Evolutionary conservation across 192 early-diverging fungal species (phyloP), one percentile per base, ranked within the genome.

Genomic region (Geosiphon pyriformis): DNA sequence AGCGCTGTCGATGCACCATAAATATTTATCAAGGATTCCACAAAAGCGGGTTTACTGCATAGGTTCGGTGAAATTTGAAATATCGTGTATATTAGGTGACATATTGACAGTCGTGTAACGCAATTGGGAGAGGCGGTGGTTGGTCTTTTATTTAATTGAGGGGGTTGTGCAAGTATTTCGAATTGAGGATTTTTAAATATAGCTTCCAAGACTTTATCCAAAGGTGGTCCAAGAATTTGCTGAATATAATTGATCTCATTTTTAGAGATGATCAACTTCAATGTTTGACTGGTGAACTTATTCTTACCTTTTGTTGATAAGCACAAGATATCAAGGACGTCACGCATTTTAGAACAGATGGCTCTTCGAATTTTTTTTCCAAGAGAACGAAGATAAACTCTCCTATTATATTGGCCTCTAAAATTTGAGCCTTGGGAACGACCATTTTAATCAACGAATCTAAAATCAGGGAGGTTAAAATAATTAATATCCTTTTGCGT

Each of bases 1-100:
- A 62, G 29, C 18, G 66, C 26, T 2, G 76, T 81, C 2, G 88
- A 83, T 3, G 86, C 90, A 22, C 73, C 72, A 59, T 90, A 92
- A 7, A 76, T 78, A 1, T 74, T 67, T 8, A 83, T 67, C 4
- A 88, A 70, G 26, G 67, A 49, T 46, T 75, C 70, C 12, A 88
- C 57, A 32, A 80, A 77, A 46, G 71, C 72, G 12, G 78, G 71
- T 22, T 82, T 80, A 51, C 76, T 80, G 31, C 78, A 76, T 8
- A 70, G 72, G 29, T 70, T 64, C 11, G 85, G 84, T 29, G 81
- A 76, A 10, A 83, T 74, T 10, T 65, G 64, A 32, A 82, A 81
- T 17, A 89, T 52, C 30, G 67, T 70, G 50, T 76, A 68, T 20
- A 91, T 55, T 17, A 91, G 66, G 32, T 70, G 30, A 42, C 82